Evolutionary conservation across 176 grass and related monocot genomes (phyloP).

Genomic region (Lolium multiflorum): DNA sequence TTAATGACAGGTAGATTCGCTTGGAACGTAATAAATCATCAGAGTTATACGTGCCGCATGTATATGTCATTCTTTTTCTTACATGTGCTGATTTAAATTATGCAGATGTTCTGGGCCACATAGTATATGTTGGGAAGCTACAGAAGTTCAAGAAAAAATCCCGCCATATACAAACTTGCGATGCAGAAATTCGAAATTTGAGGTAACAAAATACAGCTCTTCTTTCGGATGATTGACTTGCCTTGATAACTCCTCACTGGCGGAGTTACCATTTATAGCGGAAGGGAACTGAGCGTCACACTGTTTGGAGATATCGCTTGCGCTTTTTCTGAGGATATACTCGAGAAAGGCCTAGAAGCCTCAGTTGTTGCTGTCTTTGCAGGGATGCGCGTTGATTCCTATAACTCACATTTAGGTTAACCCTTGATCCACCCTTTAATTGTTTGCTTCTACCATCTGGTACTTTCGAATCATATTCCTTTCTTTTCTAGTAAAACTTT

Average conservation of each 20-base stretch:
- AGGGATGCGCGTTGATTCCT: conserved; percentile 10
- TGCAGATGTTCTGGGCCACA: not conserved
- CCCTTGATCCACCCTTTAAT: not conserved
- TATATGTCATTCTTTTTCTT: not conserved
- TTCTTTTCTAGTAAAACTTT: not conserved
- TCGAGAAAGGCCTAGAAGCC: conserved; percentile 11
- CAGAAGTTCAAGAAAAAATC: not conserved
- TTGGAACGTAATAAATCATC: not conserved
- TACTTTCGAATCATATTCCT: not conserved
- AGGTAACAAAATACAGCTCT: not conserved
- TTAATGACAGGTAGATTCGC: not conserved
- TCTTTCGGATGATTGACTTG: not conserved
- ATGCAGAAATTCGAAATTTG: not conserved
- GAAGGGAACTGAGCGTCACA: conserved; percentile 7
- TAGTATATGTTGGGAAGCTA: not conserved
- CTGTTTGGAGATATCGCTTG: conserved; percentile 7
- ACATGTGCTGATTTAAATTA: not conserved
- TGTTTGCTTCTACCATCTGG: not conserved
- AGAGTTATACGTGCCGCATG: not conserved
- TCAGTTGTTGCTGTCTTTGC: conserved; percentile 24
- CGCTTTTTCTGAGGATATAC: not conserved
- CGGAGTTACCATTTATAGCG: not conserved
- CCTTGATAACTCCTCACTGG: not conserved
- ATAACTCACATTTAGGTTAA: not conserved
- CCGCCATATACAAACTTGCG: not conserved